Conservation (phyloP, 257 asterid species). For the Lantana camara region DNA sequence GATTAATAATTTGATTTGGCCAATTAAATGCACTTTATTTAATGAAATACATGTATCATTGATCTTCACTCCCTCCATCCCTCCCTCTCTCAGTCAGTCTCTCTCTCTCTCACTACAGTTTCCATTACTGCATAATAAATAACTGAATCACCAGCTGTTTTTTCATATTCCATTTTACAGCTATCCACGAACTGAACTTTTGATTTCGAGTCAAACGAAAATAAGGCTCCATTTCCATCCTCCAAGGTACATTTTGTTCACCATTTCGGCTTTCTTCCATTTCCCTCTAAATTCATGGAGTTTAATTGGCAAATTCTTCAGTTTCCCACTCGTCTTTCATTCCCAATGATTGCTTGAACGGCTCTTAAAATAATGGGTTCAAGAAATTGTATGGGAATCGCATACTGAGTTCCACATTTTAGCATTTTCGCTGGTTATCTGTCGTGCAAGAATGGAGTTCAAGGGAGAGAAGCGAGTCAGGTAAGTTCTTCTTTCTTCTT, state of each 20-base stretch:
- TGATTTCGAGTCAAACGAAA: constrained; percentile 35
- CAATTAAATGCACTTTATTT: not conserved
- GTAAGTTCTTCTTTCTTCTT: constrained; percentile 26
- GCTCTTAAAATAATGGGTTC: constrained; percentile 2
- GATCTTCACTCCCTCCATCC: not conserved
- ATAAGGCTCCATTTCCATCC: constrained; percentile 25
- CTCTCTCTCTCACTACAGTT: constrained; percentile 6
- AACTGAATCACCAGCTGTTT: constrained; percentile 27
- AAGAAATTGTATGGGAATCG: not conserved
- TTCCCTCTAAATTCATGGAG: not conserved
- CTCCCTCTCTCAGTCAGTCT: constrained; percentile 3
- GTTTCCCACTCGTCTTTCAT: not conserved
- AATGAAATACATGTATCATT: constrained; percentile 6
- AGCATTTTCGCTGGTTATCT: not conserved
- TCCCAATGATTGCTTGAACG: not conserved
- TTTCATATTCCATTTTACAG: constrained; percentile 14
- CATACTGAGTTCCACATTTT: not conserved
- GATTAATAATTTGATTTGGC: no score
- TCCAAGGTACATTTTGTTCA: constrained; percentile 10
- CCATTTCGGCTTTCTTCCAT: constrained; percentile 18
- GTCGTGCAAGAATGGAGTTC: constrained; percentile 38
- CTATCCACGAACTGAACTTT: constrained; percentile 2
- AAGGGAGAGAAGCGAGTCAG: constrained; percentile 52
- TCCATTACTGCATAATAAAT: constrained; percentile 24
- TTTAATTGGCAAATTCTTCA: not conserved